Conservation (phyloP, 2,329 filamentous ascomycete species). For the Hypoxylon sp. region DNA sequence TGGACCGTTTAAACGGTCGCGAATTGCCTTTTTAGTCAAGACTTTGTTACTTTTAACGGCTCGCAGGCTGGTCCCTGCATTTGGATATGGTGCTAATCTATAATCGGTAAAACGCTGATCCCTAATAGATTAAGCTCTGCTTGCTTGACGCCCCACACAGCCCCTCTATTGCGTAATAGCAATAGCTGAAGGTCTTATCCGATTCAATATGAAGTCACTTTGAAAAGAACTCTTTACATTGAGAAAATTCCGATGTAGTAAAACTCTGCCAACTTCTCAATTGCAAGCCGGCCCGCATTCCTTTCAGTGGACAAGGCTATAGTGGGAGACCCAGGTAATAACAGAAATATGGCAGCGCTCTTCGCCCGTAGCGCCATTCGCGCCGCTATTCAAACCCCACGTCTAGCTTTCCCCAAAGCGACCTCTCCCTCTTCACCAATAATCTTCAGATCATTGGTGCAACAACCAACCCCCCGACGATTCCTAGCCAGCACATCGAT, state of each 20-base stretch:
- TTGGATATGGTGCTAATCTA: neutral
- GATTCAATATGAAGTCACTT: slow-evolving; percentile 9
- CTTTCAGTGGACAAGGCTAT: neutral
- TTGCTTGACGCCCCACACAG: slow-evolving; percentile 6
- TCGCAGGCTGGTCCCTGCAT: slow-evolving; percentile 38
- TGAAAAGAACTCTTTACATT: neutral
- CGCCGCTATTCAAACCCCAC: slow-evolving; percentile 25
- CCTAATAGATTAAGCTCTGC: slow-evolving; percentile 7
- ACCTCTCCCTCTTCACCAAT: slow-evolving; percentile 1
- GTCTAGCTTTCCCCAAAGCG: slow-evolving; percentile 33
- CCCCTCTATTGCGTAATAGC: slow-evolving; percentile 20
- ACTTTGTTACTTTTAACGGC: slow-evolving; percentile 6
- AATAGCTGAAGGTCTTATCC: neutral
- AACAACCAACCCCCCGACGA: slow-evolving; percentile 12
- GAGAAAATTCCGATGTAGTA: neutral
- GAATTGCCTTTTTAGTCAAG: slow-evolving; percentile 8
- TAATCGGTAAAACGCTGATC: neutral
- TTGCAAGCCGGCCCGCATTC: neutral
- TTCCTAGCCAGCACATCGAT: slow-evolving; percentile 20
- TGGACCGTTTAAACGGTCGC: neutral
- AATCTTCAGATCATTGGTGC: neutral
- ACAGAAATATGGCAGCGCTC: slow-evolving; percentile 22
- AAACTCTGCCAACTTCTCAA: neutral
- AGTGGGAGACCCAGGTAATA: neutral
- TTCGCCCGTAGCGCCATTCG: slow-evolving; percentile 30